Percentiles rank a stretch among this genome's conserved stretches.
Evolutionary conservation across 78 protist species (phyloP).

Genomic region (Anaeramoeba flamelloides): DNA sequence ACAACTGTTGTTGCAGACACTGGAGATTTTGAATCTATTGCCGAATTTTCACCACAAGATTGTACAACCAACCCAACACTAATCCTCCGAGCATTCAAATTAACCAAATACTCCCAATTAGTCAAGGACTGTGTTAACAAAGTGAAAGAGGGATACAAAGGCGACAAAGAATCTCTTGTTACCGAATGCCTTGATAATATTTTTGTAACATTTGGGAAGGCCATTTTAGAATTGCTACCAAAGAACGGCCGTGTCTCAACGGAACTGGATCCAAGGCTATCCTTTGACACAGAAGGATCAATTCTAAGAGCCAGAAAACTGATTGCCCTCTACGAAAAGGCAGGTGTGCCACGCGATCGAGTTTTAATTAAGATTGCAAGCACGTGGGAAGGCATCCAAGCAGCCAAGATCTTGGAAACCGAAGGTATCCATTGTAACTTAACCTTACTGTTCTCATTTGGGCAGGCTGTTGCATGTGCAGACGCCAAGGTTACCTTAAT

Average conservation of each 20-base stretch:
- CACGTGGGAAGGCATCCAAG: conserved; percentile 93
- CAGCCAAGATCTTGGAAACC: conserved; percentile 55
- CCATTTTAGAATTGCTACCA: conserved; percentile 82
- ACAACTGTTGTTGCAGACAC: conserved; percentile 1
- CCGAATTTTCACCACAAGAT: conserved; percentile 46
- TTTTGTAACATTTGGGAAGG: conserved; percentile 68
- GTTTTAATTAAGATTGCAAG: conserved; percentile 78
- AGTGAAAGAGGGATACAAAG: conserved; percentile 20
- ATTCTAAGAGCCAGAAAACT: conserved; percentile 61
- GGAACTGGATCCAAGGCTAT: conserved; percentile 83
- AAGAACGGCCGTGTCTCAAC: conserved; percentile 84
- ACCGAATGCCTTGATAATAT: background rate
- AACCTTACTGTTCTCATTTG: conserved; percentile 59
- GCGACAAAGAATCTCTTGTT: conserved; percentile 23
- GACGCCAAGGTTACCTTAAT: conserved; percentile 73
- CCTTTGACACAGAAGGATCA: conserved; percentile 64
- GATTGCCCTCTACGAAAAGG: conserved; percentile 61
- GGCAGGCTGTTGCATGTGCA: conserved; percentile 71
- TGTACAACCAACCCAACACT: conserved; percentile 92
- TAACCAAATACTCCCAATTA: conserved; percentile 39
- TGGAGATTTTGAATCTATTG: background rate
- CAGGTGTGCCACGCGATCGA: conserved; percentile 54
- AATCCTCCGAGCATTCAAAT: conserved; percentile 49
- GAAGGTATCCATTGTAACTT: conserved; percentile 83
- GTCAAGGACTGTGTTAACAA: conserved; percentile 57